phyloP scores from a whole-genome alignment of 1,139 yeast genomes.

The Sugiyamaella neomexicana region DNA sequence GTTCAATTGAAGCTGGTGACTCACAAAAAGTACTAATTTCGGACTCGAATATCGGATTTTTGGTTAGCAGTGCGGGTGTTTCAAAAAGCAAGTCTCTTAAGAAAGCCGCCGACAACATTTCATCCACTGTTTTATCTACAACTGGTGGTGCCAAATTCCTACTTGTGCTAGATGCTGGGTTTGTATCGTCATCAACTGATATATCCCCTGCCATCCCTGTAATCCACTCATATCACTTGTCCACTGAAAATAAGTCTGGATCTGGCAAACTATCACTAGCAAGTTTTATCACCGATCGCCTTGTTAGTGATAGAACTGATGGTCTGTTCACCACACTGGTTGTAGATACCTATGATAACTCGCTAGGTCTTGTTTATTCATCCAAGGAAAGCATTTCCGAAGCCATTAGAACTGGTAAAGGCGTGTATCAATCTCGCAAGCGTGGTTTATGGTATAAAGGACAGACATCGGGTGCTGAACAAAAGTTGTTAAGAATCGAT shows the following conservation, averaged over 20 bases:
- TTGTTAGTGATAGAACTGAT: slow-evolving; percentile 82
- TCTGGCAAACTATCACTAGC: slow-evolving; percentile 48
- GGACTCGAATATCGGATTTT: slow-evolving; percentile 22
- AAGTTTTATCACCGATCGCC: slow-evolving; percentile 53
- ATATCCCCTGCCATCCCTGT: slow-evolving; percentile 50
- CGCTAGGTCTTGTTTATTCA: slow-evolving; percentile 90
- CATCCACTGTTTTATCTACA: slow-evolving; percentile 21
- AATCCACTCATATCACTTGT: slow-evolving; percentile 45
- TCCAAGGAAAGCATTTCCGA: slow-evolving; percentile 77
- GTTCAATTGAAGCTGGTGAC: slow-evolving; percentile 1
- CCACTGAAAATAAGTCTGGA: slow-evolving; percentile 44
- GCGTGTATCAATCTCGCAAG: slow-evolving; percentile 91
- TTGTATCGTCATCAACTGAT: slow-evolving; percentile 28
- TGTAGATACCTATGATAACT: slow-evolving; percentile 61
- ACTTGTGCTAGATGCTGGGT: slow-evolving; percentile 37
- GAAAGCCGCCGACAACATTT: slow-evolving; percentile 16
- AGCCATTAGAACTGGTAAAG: slow-evolving; percentile 77
- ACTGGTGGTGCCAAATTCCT: slow-evolving; percentile 50
- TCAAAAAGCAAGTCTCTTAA: not conserved
- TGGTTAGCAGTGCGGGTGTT: slow-evolving; percentile 32
- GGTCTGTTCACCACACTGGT: slow-evolving; percentile 85
- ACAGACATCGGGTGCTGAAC: slow-evolving; percentile 92
- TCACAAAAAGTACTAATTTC: not conserved
- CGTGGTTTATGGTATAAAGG: slow-evolving; percentile 96
- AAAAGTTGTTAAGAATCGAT: slow-evolving; percentile 61